Conservation (phyloP, 1,284 basidiomycete species). For the Austropuccinia psidii region DNA sequence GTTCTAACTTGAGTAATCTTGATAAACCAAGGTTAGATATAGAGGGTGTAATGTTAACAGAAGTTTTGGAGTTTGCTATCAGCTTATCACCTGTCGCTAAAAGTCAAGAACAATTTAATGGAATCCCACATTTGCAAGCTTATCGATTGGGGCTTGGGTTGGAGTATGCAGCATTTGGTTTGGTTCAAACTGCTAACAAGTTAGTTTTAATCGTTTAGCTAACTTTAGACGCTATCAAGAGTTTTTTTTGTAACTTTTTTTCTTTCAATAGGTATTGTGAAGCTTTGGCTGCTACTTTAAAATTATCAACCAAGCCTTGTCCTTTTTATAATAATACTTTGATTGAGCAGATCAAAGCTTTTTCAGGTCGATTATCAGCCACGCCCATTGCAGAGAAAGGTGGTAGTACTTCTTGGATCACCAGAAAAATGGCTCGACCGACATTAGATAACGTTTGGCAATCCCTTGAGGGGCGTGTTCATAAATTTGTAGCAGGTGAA, state of each 20-base stretch:
- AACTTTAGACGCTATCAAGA: constrained; percentile 42
- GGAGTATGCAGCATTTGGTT: constrained; percentile 58
- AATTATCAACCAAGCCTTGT: constrained; percentile 55
- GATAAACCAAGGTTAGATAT: constrained; percentile 60
- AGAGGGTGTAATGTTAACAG: constrained; percentile 77
- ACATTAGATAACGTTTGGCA: constrained; percentile 85
- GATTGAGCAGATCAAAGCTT: constrained; percentile 66
- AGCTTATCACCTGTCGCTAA: constrained; percentile 66
- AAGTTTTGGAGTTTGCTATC: constrained; percentile 85
- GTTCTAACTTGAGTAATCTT: constrained; percentile 55
- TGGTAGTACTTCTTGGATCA: constrained; percentile 70
- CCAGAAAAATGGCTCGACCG: constrained; percentile 59
- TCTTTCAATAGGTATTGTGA: constrained; percentile 70
- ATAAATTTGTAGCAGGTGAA: constrained; percentile 89
- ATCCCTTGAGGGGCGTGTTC: constrained; percentile 88
- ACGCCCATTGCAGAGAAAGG: constrained; percentile 58
- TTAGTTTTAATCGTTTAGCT: constrained; percentile 44
- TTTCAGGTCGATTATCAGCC: constrained; percentile 73
- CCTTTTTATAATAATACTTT: constrained; percentile 63
- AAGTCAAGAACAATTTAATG: constrained; percentile 74
- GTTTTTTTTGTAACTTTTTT: neutral
- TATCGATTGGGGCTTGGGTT: constrained; percentile 62
- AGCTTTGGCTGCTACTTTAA: constrained; percentile 66
- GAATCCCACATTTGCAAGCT: constrained; percentile 77
- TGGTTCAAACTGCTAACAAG: constrained; percentile 65